Evolutionary conservation across 768 basidiomycete species (phyloP), one percentile per base, ranked within the genome.

Genomic region (Termitomyces sp.): DNA sequence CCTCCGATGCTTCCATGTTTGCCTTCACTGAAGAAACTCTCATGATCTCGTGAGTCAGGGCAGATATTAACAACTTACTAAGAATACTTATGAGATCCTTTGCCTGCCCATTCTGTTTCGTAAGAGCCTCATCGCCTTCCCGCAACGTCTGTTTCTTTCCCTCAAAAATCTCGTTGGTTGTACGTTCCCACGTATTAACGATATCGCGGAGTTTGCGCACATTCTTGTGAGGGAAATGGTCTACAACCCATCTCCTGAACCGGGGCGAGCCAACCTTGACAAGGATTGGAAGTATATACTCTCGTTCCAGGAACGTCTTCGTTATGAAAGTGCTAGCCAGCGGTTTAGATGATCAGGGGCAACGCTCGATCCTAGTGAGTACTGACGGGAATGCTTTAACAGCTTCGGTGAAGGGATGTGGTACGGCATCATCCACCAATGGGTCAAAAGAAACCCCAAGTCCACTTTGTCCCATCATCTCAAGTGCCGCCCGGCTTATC

Each of bases 11-110:
- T 10, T 58, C 51, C 53, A 58, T 63, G 46, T 73, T 73, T 9
- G 66, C 69, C 47, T 63, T 68, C 56, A 72, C 70, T 73, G 50
- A 10, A n/a, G 25, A 41, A n/a, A 42, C 39, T 5, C 47, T 29
- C 3, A 29, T 29, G 29, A 9, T 29, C 23, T 31, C 15, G 29
- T 45, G 15, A 13, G 2, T 29, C 5, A 29, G 9, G 22, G 27
- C 7, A 29, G 6, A 31, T 15, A 3, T 13, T 10, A 7, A 9
- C 9, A n/a, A 22, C 48, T 33, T n/a, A 56, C 58, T 50, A 6
- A 59, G 55, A 35, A 56, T 54, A 42, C 59, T 60, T 1, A 60
- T 38, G 15, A 60, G 45, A 40, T 57, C 59, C 38, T 54, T 55
- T 7, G 52, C 59, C 27, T 48, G 42, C 0, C 53, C 53, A 22